Percentiles rank a stretch among this genome's conserved stretches.
Conservation (phyloP, 306 rosid genomes). For the Inga oerstediana region DNA sequence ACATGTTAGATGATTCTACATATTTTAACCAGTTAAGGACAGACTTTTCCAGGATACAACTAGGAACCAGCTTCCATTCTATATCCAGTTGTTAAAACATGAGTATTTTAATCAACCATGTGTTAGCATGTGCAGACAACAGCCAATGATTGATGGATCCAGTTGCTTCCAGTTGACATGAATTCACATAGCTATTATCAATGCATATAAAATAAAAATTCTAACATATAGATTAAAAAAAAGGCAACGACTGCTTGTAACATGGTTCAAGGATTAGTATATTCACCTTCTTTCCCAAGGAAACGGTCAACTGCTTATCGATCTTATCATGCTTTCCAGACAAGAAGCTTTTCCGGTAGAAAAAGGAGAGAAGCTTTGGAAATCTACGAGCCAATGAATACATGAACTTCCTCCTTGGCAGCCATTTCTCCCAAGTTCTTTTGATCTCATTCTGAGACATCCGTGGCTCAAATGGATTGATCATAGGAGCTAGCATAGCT, state of each 20-base stretch:
- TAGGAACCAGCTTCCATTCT: neutral
- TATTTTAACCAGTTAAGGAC: neutral
- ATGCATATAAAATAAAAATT: conserved; percentile 5
- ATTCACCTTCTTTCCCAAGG: conserved; percentile 80
- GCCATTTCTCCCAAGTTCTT: conserved; percentile 88
- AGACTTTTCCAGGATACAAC: neutral
- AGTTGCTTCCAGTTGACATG: conserved; percentile 13
- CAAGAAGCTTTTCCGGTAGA: conserved; percentile 70
- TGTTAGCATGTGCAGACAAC: conserved; percentile 10
- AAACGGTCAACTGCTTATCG: conserved; percentile 62
- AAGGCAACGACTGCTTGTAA: neutral
- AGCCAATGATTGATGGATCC: neutral
- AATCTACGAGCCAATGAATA: conserved; percentile 73
- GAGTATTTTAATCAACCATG: neutral
- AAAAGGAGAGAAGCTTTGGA: conserved; percentile 71
- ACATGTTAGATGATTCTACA: neutral
- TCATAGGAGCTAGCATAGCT: conserved; percentile 79
- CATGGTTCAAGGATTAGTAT: conserved; percentile 10
- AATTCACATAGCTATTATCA: neutral
- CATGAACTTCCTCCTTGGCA: conserved; percentile 64
- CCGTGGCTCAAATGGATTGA: conserved; percentile 74
- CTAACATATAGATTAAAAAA: neutral
- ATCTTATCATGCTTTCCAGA: conserved; percentile 77
- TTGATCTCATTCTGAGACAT: conserved; percentile 81
- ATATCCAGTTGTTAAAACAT: conserved; percentile 8